phyloP scores from a whole-genome alignment of 495 filamentous ascomycete genomes.

The Thozetella sp. region DNA sequence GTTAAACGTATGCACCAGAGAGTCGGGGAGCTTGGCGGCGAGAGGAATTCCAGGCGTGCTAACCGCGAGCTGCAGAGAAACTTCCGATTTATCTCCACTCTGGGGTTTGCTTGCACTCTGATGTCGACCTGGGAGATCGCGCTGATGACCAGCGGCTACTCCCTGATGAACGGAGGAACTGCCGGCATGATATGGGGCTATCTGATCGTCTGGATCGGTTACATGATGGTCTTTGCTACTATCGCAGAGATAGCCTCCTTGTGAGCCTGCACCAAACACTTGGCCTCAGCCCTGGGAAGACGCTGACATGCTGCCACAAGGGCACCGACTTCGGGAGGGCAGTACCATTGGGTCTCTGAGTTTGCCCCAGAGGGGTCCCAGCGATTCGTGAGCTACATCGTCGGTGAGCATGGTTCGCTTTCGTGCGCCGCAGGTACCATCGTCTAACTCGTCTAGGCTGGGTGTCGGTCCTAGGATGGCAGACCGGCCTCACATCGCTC shows the following conservation, averaged over 20 bases:
- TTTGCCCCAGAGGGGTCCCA: slow-evolving; percentile 53
- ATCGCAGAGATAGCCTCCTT: slow-evolving; percentile 32
- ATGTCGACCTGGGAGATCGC: slow-evolving; percentile 55
- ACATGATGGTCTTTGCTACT: slow-evolving; percentile 24
- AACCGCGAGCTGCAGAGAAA: background rate
- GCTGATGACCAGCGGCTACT: slow-evolving; percentile 17
- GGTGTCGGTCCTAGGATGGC: slow-evolving; percentile 64
- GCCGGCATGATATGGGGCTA: slow-evolving; percentile 32
- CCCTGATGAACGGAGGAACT: slow-evolving; percentile 28
- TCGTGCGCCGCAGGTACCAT: no score
- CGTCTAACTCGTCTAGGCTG: slow-evolving; percentile 37
- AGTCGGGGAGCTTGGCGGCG: background rate
- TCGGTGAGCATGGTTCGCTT: slow-evolving; percentile 14
- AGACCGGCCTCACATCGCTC: slow-evolving; percentile 54
- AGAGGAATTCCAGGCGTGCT: background rate
- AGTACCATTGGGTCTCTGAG: slow-evolving; percentile 59
- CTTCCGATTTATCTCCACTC: slow-evolving; percentile 4
- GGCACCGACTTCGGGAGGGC: slow-evolving; percentile 21
- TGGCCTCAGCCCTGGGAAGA: no score
- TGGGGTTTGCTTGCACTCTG: slow-evolving; percentile 44
- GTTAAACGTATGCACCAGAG: slow-evolving; percentile 14
- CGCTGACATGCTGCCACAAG: background rate
- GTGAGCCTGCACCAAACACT: slow-evolving; percentile 17
- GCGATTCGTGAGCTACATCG: slow-evolving; percentile 62
- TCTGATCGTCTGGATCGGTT: slow-evolving; percentile 30